Evolutionary conservation across 139 green algal genomes (phyloP).

Genomic region (Parachlorella kessleri): DNA sequence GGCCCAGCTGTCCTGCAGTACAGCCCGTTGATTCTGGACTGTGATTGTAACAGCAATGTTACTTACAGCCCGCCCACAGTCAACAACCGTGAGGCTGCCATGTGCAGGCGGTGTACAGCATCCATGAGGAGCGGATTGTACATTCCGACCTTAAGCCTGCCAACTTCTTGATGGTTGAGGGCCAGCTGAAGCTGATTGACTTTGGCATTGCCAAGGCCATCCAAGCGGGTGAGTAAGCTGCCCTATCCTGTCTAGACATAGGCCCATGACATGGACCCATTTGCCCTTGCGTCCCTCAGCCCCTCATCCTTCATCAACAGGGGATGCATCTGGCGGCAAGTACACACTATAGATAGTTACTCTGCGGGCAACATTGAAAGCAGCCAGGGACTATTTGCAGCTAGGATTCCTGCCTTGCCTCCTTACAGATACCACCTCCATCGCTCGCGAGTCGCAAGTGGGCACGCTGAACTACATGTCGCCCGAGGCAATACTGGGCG

Average conservation of each 20-base stretch:
- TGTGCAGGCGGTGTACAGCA: conserved; percentile 92
- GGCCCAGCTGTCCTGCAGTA: too few relatives aligned
- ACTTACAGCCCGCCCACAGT: too few relatives aligned
- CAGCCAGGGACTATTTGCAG: too few relatives aligned
- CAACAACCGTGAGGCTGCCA: too few relatives aligned
- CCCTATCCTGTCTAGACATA: background rate
- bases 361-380: too few relatives aligned
- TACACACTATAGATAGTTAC: too few relatives aligned
- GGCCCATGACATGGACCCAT: background rate
- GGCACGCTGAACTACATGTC: conserved; percentile 99
- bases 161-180: conserved; percentile 97
- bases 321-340: too few relatives aligned
- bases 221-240: conserved; percentile 36
- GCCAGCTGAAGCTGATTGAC: conserved; percentile 97
- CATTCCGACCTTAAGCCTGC: conserved; percentile 97
- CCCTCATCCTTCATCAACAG: too few relatives aligned
- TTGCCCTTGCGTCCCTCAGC: too few relatives aligned
- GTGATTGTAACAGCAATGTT: too few relatives aligned
- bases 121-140: conserved; percentile 94
- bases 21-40: too few relatives aligned
- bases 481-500: conserved; percentile 92
- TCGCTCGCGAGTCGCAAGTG: conserved; percentile 89
- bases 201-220: conserved; percentile 98
- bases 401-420: too few relatives aligned
- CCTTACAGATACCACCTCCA: conserved; percentile 95